These are phyloP conservation scores for Septoria petroselini DNA, from an alignment of 2,329 filamentous ascomycete species.

Conservation along the genomic window DNA sequence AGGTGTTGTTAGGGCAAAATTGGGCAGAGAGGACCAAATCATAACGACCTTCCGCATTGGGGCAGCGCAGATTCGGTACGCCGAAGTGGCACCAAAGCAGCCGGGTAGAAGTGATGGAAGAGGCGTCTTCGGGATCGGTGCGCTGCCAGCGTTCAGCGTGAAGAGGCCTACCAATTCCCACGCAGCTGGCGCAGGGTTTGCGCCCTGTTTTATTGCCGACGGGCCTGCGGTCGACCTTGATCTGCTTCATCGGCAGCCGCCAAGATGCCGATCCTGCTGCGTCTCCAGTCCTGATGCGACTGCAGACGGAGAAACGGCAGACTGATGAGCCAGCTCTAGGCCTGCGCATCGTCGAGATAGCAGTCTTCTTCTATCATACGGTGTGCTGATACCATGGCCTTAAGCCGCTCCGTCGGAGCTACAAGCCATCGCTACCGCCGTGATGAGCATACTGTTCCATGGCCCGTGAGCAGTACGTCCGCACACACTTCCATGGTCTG, in stretches of 20 bases:
- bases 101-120: not conserved
- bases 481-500: slow-evolving; percentile 1
- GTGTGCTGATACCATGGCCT: slow-evolving; percentile 4
- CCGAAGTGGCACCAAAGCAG: not conserved
- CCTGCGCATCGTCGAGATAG: not conserved
- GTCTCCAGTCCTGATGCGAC: not conserved
- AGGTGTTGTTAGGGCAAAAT: too few species aligned
- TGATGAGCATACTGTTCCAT: slow-evolving; percentile 7
- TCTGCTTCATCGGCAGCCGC: not conserved
- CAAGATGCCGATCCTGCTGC: not conserved
- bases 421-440: slow-evolving; percentile 10
- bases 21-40: too few species aligned
- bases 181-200: too few species aligned
- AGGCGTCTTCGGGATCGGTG: too few species aligned
- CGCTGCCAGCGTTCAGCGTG: not conserved
- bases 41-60: too few species aligned
- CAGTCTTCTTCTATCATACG: not conserved
- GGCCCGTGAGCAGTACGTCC: not conserved
- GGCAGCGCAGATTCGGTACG: not conserved
- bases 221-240: not conserved
- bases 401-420: not conserved
- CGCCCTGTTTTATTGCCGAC: too few species aligned
- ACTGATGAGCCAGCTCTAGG: not conserved
- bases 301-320: not conserved
- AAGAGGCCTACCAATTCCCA: too few species aligned